Evolutionary conservation across 805 yeast genomes (phyloP).

Genomic region (Saturnispora gosingensis): DNA sequence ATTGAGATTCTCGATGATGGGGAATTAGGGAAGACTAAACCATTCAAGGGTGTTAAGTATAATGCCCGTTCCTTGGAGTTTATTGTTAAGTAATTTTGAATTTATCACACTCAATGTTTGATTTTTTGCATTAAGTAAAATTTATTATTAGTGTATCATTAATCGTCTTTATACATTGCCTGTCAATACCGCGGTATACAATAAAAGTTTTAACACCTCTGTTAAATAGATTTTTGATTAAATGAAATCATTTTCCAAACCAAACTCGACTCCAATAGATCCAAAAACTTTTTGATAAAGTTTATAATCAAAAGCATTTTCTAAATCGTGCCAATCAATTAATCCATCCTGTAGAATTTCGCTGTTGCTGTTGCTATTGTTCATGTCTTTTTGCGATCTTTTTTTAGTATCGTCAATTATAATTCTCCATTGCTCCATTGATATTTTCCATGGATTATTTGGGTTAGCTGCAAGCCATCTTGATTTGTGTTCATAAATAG

Average conservation of each 20-base stretch:
- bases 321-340: neutral
- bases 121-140: neutral
- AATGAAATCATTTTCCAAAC: neutral
- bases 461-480: neutral
- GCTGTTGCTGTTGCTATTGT: neutral
- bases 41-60: conserved; percentile 89
- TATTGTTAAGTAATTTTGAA: conserved; percentile 28
- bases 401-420: conserved; percentile 3
- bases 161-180: neutral
- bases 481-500: conserved; percentile 7
- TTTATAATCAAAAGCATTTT: neutral
- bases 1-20: conserved; percentile 50
- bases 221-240: neutral
- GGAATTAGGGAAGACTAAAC: conserved; percentile 48
- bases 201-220: neutral
- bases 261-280: neutral
- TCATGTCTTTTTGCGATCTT: neutral
- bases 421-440: neutral
- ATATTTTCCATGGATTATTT: neutral
- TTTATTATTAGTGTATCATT: neutral
- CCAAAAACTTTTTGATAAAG: conserved; percentile 1
- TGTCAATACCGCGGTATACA: neutral
- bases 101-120: neutral
- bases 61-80: conserved; percentile 54
- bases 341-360: neutral